Evolutionary conservation across 2,329 filamentous ascomycete species (phyloP).

Genomic region (Colletotrichum lini): DNA sequence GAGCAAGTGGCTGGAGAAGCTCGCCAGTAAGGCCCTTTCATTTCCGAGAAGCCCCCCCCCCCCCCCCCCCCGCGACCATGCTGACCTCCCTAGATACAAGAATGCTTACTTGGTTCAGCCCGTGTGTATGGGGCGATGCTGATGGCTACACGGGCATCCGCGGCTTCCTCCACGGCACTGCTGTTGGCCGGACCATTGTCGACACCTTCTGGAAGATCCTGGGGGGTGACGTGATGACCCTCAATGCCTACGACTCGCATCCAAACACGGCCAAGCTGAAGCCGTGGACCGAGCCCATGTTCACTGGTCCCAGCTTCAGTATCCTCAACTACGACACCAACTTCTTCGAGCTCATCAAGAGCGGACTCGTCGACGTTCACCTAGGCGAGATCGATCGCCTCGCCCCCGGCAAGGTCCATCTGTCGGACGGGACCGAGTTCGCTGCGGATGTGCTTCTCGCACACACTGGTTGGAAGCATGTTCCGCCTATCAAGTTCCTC

Average conservation of each 20-base stretch:
- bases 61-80: not conserved
- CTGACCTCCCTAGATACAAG: slow-evolving; percentile 62
- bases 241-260: slow-evolving; percentile 68
- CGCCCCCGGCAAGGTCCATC: slow-evolving; percentile 60
- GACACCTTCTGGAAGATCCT: slow-evolving; percentile 71
- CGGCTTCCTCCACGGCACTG: slow-evolving; percentile 69
- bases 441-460: slow-evolving; percentile 67
- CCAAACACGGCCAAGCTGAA: slow-evolving; percentile 68
- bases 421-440: slow-evolving; percentile 64
- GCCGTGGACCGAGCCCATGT: slow-evolving; percentile 67
- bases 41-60: not conserved
- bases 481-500: slow-evolving; percentile 67
- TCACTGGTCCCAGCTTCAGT: slow-evolving; percentile 67
- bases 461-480: slow-evolving; percentile 72
- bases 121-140: slow-evolving; percentile 78
- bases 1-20: slow-evolving; percentile 76
- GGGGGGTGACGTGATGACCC: slow-evolving; percentile 65
- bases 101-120: slow-evolving; percentile 80
- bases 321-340: slow-evolving; percentile 73
- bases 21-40: slow-evolving; percentile 63
- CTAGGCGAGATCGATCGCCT: slow-evolving; percentile 66
- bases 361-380: slow-evolving; percentile 66
- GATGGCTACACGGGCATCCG: slow-evolving; percentile 71
- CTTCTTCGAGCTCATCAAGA: slow-evolving; percentile 69
- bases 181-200: slow-evolving; percentile 68